Evolutionary conservation across 768 basidiomycete genomes (phyloP).

Genomic region (Strobilomyces confusus): DNA sequence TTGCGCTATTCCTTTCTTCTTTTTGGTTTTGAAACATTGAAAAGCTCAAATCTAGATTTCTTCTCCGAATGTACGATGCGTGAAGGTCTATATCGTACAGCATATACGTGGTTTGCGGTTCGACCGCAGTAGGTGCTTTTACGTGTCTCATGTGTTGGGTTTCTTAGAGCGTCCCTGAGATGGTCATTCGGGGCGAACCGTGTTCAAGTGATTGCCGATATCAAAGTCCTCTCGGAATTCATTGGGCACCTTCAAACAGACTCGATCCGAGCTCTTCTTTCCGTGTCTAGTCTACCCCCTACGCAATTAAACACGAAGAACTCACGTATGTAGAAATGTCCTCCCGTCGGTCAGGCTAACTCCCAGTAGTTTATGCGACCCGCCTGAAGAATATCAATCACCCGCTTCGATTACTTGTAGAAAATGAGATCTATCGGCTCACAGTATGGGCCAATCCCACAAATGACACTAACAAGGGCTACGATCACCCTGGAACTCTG

Average conservation of each 20-base stretch:
- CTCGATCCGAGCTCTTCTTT: constrained; percentile 51
- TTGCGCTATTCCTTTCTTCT: constrained; percentile 84
- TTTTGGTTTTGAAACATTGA: constrained; percentile 90
- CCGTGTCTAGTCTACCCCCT: constrained; percentile 61
- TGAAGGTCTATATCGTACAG: constrained; percentile 70
- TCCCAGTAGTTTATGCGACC: constrained; percentile 46
- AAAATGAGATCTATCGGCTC: constrained; percentile 85
- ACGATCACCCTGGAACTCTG: constrained; percentile 51
- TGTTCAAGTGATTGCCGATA: constrained; percentile 84
- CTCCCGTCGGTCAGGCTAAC: constrained; percentile 4
- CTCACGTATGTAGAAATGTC: constrained; percentile 34
- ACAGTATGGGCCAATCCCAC: constrained; percentile 88
- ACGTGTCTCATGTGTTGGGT: neutral
- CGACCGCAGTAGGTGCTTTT: constrained; percentile 75
- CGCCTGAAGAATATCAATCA: constrained; percentile 65
- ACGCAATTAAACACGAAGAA: constrained; percentile 42
- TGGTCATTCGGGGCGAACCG: constrained; percentile 97
- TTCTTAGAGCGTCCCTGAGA: constrained; percentile 38
- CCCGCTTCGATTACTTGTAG: constrained; percentile 79
- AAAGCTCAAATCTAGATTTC: constrained; percentile 81
- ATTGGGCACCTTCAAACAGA: constrained; percentile 73
- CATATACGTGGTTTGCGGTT: constrained; percentile 90
- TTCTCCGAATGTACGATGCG: constrained; percentile 75
- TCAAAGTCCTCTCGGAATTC: constrained; percentile 85
- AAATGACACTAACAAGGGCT: constrained; percentile 67